A percentile compares a stretch with the other conserved stretches of the same genome.
These are phyloP conservation scores for Populus tremula DNA, from an alignment of 345 rosid species.

Conservation along the genomic window DNA sequence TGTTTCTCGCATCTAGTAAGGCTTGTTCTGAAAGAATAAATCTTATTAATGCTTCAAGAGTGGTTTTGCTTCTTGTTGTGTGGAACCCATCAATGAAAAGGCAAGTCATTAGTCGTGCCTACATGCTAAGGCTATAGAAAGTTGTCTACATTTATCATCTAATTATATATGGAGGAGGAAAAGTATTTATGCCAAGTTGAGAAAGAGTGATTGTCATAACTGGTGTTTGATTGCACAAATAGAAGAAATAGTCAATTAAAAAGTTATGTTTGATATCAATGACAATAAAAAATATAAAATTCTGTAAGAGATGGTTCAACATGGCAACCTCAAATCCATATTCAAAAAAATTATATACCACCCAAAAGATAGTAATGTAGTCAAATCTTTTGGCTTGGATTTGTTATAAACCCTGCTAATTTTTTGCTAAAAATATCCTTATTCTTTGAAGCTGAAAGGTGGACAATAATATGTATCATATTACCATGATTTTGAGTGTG, in stretches of 20 bases:
- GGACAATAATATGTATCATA: too few species aligned
- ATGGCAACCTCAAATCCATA: slow-evolving; percentile 15
- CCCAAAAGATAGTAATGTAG: slow-evolving; percentile 21
- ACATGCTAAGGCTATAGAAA: slow-evolving; percentile 64
- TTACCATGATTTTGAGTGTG: too few species aligned
- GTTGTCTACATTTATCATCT: slow-evolving; percentile 67
- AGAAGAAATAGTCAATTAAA: neutral
- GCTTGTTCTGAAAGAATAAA: slow-evolving; percentile 80
- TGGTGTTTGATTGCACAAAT: slow-evolving; percentile 41
- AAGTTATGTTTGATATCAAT: neutral
- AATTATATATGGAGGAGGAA: slow-evolving; percentile 43
- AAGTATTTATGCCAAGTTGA: slow-evolving; percentile 48
- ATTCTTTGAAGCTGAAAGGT: neutral
- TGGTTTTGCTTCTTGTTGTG: slow-evolving; percentile 67
- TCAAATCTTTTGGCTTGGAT: slow-evolving; percentile 21
- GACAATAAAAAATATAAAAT: slow-evolving; percentile 23
- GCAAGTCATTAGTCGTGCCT: slow-evolving; percentile 79
- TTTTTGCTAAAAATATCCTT: neutral
- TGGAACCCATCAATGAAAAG: slow-evolving; percentile 84
- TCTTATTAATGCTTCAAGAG: slow-evolving; percentile 81
- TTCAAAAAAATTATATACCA: slow-evolving; percentile 29
- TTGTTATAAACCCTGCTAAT: neutral
- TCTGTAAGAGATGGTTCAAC: slow-evolving; percentile 30
- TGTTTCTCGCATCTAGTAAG: slow-evolving; percentile 67
- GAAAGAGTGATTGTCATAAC: slow-evolving; percentile 52